Conservation (phyloP, 225 moss, liverwort and hornwort species). For the Sphagnum contortum region DNA sequence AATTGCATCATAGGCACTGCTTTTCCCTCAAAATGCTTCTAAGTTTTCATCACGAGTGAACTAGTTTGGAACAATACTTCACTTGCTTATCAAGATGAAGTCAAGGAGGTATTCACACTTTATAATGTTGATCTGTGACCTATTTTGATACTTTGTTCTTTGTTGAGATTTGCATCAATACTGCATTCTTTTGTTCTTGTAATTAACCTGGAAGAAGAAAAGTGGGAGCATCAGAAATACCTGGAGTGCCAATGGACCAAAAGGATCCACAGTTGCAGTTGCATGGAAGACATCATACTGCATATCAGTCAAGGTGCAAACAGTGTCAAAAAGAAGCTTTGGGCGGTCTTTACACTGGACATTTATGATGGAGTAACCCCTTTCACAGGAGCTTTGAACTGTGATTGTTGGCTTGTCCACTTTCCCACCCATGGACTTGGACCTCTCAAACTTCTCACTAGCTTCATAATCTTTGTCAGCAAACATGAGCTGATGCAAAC, state of each 20-base stretch:
- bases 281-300: conserved; percentile 63
- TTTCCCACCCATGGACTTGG: conserved; percentile 1
- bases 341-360: conserved; percentile 46
- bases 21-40: too few species aligned
- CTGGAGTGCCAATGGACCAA: too few species aligned
- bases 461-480: conserved; percentile 37
- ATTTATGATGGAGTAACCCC: conserved; percentile 16
- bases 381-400: conserved; percentile 17
- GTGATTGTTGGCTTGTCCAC: conserved; percentile 16
- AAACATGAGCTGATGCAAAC: conserved; percentile 58
- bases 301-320: conserved; percentile 61
- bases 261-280: not conserved
- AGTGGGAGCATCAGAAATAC: too few species aligned
- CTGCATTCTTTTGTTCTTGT: too few species aligned
- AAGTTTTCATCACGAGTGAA: too few species aligned
- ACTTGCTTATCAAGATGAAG: conserved; percentile 3
- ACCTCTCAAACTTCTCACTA: conserved; percentile 9
- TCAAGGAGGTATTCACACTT: not conserved
- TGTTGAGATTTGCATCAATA: too few species aligned
- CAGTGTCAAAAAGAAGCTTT: conserved; percentile 56
- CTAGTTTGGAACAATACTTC: too few species aligned
- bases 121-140: too few species aligned
- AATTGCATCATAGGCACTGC: too few species aligned
- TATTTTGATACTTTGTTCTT: too few species aligned
- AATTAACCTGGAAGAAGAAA: too few species aligned